Conservation (phyloP, 139 green algal species). For the Haematococcus sp. region DNA sequence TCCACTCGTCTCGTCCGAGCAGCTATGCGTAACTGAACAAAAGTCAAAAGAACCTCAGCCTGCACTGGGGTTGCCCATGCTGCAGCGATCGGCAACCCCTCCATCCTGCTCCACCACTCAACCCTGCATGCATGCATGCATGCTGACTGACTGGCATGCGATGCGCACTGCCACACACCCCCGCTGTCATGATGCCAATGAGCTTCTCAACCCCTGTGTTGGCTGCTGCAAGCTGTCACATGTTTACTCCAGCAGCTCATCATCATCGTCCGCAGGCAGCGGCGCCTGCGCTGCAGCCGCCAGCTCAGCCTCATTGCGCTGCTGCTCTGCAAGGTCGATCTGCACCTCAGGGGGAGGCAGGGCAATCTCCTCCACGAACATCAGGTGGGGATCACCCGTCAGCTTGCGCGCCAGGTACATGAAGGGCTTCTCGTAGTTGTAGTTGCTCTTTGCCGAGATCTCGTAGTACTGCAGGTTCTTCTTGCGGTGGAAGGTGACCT, state of each 20-base stretch:
- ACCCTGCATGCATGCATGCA: too few species aligned
- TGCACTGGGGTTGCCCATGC: neutral
- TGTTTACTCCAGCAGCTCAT: slow-evolving; percentile 60
- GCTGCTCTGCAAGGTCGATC: slow-evolving; percentile 88
- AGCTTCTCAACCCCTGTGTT: too few species aligned
- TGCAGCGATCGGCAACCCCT: neutral
- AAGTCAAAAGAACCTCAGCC: too few species aligned
- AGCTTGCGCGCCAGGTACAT: slow-evolving; percentile 98
- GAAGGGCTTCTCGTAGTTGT: slow-evolving; percentile 99
- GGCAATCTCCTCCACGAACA: slow-evolving; percentile 93
- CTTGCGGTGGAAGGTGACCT: slow-evolving; percentile 96
- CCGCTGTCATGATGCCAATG: too few species aligned
- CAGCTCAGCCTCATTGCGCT: slow-evolving; percentile 68
- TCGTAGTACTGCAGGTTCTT: slow-evolving; percentile 99
- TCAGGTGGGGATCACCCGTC: slow-evolving; percentile 88
- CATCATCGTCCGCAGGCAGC: slow-evolving; percentile 67
- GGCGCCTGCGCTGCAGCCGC: slow-evolving; percentile 50
- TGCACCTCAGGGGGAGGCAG: slow-evolving; percentile 93
- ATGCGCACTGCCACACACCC: too few species aligned
- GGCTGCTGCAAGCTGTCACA: neutral
- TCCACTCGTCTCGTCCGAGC: too few species aligned
- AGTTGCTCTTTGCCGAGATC: slow-evolving; percentile 99
- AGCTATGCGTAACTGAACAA: too few species aligned
- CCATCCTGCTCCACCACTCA: neutral
- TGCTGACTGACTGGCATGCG: too few species aligned